A percentile compares a stretch with the other conserved stretches of the same genome.
Conservation (phyloP, 2,329 filamentous ascomycete species). For the Ilyonectria mors-panacis region DNA sequence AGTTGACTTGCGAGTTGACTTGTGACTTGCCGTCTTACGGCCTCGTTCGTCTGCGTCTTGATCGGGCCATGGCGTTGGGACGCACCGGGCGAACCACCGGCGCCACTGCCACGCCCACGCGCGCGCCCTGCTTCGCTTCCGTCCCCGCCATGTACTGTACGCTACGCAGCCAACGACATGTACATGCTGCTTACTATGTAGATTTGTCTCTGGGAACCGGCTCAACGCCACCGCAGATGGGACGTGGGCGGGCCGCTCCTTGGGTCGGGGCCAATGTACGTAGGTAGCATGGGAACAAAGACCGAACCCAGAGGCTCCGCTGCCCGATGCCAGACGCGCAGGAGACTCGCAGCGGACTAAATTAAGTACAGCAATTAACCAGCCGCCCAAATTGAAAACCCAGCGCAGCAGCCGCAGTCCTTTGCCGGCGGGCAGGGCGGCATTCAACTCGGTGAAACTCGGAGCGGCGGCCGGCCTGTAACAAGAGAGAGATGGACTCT, state of each 20-base stretch:
- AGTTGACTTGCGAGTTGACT: neutral
- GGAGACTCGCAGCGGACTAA: neutral
- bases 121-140: neutral
- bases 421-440: no score
- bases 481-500: neutral
- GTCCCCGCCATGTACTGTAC: neutral
- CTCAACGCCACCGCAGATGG: slow-evolving; percentile 22
- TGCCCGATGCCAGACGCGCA: slow-evolving; percentile 12
- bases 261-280: slow-evolving; percentile 7
- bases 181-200: neutral
- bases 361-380: no score
- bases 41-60: neutral
- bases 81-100: neutral
- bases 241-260: slow-evolving; percentile 29
- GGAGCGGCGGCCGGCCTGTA: neutral
- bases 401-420: neutral
- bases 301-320: slow-evolving; percentile 17
- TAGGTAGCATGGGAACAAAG: no score
- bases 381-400: no score
- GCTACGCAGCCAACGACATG: neutral
- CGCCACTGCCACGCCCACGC: neutral
- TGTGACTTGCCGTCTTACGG: neutral
- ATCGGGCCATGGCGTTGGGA: slow-evolving; percentile 13
- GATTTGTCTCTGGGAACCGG: slow-evolving; percentile 1
- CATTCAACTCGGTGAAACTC: neutral